Percentiles rank a stretch among this genome's conserved stretches.
These are phyloP conservation scores for Saitozyma sp. DNA, from an alignment of 768 basidiomycete genomes.

Conservation along the genomic window DNA sequence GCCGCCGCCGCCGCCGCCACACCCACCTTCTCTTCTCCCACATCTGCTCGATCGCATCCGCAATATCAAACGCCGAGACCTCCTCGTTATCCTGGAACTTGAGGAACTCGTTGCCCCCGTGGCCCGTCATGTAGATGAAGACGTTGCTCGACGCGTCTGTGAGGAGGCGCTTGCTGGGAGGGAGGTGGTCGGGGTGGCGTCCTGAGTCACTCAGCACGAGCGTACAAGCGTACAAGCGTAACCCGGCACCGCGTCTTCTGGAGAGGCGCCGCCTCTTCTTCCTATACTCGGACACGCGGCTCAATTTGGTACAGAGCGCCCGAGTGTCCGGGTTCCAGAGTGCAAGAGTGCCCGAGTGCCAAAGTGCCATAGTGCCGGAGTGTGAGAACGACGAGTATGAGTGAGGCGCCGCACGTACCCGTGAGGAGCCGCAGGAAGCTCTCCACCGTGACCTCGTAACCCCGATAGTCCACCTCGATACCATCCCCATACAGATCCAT, in stretches of 20 bases:
- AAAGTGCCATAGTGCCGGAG: not conserved
- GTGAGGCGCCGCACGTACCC: conserved; percentile 59
- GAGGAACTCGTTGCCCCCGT: conserved; percentile 96
- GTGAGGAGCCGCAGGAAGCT: conserved; percentile 89
- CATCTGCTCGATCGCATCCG: conserved; percentile 98
- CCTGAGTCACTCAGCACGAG: conserved; percentile 56
- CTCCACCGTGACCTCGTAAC: conserved; percentile 97
- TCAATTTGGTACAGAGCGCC: no score
- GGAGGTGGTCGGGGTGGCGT: conserved; percentile 76
- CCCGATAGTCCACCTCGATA: conserved; percentile 97
- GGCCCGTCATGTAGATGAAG: conserved; percentile 97
- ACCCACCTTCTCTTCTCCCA: conserved; percentile 87
- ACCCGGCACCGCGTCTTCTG: not conserved
- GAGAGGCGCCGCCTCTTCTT: no score
- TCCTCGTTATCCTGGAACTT: conserved; percentile 99
- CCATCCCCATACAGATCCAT: conserved; percentile 93
- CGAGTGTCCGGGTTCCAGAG: no score
- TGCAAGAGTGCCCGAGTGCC: no score
- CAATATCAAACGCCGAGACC: conserved; percentile 94
- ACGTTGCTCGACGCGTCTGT: conserved; percentile 81
- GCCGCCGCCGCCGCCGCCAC: not conserved
- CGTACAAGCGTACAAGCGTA: not conserved
- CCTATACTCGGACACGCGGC: no score
- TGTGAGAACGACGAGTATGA: no score
- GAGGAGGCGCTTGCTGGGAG: conserved; percentile 86